Percentiles rank a stretch among this genome's conserved stretches.
These are phyloP conservation scores for Populus davidiana DNA, from an alignment of 345 rosid species.

Conservation along the genomic window DNA sequence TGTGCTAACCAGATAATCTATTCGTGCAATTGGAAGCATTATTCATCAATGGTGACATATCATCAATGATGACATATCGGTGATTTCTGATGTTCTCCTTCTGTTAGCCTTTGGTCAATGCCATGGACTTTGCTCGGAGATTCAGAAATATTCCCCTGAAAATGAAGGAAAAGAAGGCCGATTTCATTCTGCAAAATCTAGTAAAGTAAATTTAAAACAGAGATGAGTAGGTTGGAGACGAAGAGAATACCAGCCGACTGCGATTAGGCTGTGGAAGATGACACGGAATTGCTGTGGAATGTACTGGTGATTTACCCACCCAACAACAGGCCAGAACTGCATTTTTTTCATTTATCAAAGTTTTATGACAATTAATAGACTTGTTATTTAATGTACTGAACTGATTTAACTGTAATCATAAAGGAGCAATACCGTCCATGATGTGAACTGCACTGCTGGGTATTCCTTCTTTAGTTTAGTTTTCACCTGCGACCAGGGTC, in stretches of 20 bases:
- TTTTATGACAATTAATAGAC: not conserved
- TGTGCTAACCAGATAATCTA: too few species aligned
- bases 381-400: constrained; percentile 4
- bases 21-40: not conserved
- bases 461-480: constrained; percentile 68
- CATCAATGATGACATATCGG: too few species aligned
- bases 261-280: constrained; percentile 65
- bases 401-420: not conserved
- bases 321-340: constrained; percentile 89
- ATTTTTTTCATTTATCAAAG: constrained; percentile 7
- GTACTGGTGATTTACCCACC: constrained; percentile 85
- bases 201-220: not conserved
- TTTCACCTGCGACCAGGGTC: constrained; percentile 77
- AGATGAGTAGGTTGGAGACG: not conserved
- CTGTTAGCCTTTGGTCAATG: constrained; percentile 46
- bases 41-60: not conserved
- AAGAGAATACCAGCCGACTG: constrained; percentile 62
- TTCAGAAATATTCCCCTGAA: constrained; percentile 93
- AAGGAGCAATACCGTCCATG: constrained; percentile 70
- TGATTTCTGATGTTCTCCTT: constrained; percentile 5
- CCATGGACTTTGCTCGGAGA: constrained; percentile 59
- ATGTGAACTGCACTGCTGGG: constrained; percentile 61
- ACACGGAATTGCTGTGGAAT: constrained; percentile 85
- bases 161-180: not conserved
- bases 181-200: not conserved